Base-by-base conservation (phyloP, 108 stramenopile species). In the Conticribra weissflogii region DNA sequence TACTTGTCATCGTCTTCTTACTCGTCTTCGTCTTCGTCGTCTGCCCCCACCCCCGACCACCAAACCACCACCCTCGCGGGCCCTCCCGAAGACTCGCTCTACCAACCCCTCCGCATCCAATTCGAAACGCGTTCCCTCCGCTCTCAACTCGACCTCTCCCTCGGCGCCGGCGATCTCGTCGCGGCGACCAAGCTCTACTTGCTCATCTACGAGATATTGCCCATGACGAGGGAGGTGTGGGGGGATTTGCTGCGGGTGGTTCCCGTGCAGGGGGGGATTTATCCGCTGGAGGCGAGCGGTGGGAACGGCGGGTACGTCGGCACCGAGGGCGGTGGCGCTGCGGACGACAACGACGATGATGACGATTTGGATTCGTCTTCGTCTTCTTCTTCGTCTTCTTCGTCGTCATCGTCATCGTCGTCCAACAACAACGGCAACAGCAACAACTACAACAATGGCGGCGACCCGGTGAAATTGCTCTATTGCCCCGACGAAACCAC, bases 401-500 rank as follows among this genome's bases (percentile, higher is more conserved):
- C n/a, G n/a, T n/a, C 25, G 25, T 24, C 2, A 2, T 16, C 9
- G 64, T 2, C 23, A 53, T 3, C 47, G 1, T 48, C 3, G n/a
- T 48, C 3, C n/a, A 52, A 52, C 14, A 53, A 53, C 9, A 32
- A 31, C 18, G 52, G 64, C 32, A n/a, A n/a, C n/a, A n/a, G n/a
- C n/a, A n/a, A 41, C 5, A 41, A 41, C 5, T 9, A 9, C 5
- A 41, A 41, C 36, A 41, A 41, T 41, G 8, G 36, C 34, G 78
- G 72, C 8, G 78, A 79, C 55, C 78, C 78, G 16, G 66, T 79
- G 0, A 28, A 71, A n/a, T 9, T 36, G 22, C 49, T 63, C 15
- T 79, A 79, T 44, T 79, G 78, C 58, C 78, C 78, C 3, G 78
- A 79, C 62, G 78, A 61, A 22, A 79, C 74, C 27, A 75, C 78